A percentile compares a stretch with the other conserved stretches of the same genome.
Evolutionary conservation across 2,329 filamentous ascomycete species (phyloP).

Genomic region (Domatiomyces globalis): DNA sequence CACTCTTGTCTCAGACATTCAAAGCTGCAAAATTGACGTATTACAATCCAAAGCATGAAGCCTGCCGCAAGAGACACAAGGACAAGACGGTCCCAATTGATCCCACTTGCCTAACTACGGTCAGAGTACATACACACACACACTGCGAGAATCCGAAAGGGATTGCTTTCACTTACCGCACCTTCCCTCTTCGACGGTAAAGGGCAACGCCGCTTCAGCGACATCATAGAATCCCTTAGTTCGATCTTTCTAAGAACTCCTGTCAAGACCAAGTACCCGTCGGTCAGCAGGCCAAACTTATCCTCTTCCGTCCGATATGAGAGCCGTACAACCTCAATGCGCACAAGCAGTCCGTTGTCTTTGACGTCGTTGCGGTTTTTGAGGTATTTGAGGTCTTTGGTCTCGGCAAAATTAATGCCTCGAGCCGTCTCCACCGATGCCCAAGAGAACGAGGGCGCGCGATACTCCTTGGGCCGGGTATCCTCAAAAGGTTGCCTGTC

Average conservation of each 20-base stretch:
- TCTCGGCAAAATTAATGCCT: slow-evolving; percentile 4
- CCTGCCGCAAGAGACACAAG: no score
- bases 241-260: slow-evolving; percentile 5
- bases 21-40: no score
- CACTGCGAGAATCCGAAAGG: no score
- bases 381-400: slow-evolving; percentile 1
- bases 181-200: no score
- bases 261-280: slow-evolving; percentile 4
- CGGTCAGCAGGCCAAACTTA: slow-evolving; percentile 4
- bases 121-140: no score
- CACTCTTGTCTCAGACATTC: no score
- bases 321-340: slow-evolving; percentile 3
- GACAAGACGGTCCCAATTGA: no score
- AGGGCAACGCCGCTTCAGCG: background rate
- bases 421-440: slow-evolving; percentile 5
- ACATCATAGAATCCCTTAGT: background rate
- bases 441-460: slow-evolving; percentile 6
- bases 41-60: no score
- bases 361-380: slow-evolving; percentile 1
- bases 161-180: no score
- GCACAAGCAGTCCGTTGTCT: no score
- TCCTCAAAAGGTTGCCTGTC: slow-evolving; percentile 1
- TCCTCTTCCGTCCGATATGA: slow-evolving; percentile 2
- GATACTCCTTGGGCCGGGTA: slow-evolving; percentile 3
- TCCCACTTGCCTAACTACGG: no score